Evolutionary conservation across 1,139 yeast genomes (phyloP).

Genomic region (Pichia sp.): DNA sequence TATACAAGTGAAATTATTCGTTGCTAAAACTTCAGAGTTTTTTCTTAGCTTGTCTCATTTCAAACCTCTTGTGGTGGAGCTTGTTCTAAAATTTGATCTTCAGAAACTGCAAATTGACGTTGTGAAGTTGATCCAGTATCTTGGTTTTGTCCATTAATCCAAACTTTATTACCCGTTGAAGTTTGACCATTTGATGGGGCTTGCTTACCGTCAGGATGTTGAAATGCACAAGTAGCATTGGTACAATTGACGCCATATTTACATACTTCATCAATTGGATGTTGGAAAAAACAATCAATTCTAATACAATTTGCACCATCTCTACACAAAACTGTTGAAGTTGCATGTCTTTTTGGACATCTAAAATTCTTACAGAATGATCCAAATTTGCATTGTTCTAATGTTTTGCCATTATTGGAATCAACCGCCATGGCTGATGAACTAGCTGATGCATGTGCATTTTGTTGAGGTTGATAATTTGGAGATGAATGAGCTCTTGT

Average conservation of each 20-base stretch:
- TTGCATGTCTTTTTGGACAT: slow-evolving; percentile 84
- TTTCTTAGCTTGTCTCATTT: neutral
- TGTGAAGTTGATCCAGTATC: slow-evolving; percentile 36
- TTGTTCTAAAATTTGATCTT: slow-evolving; percentile 67
- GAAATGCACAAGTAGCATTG: slow-evolving; percentile 61
- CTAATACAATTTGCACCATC: slow-evolving; percentile 74
- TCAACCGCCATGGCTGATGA: neutral
- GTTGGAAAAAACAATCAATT: slow-evolving; percentile 75
- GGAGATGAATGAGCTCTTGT: slow-evolving; percentile 79
- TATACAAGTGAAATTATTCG: too few relatives aligned
- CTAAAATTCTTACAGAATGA: slow-evolving; percentile 64
- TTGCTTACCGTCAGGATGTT: slow-evolving; percentile 73
- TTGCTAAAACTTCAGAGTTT: too few relatives aligned
- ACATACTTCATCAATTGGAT: slow-evolving; percentile 74
- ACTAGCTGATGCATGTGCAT: neutral
- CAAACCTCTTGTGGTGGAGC: slow-evolving; percentile 44
- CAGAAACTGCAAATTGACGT: slow-evolving; percentile 73
- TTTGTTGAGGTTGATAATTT: slow-evolving; percentile 31
- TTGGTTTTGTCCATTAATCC: slow-evolving; percentile 35
- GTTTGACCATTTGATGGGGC: slow-evolving; percentile 20
- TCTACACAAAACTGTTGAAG: slow-evolving; percentile 66
- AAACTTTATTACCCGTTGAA: slow-evolving; percentile 33
- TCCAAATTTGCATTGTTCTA: slow-evolving; percentile 82
- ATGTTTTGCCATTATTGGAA: slow-evolving; percentile 35
- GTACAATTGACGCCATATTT: slow-evolving; percentile 72